A percentile compares a stretch with the other conserved stretches of the same genome.
phyloP scores from a whole-genome alignment of 805 yeast genomes.

The Debaryomyces castellii region DNA sequence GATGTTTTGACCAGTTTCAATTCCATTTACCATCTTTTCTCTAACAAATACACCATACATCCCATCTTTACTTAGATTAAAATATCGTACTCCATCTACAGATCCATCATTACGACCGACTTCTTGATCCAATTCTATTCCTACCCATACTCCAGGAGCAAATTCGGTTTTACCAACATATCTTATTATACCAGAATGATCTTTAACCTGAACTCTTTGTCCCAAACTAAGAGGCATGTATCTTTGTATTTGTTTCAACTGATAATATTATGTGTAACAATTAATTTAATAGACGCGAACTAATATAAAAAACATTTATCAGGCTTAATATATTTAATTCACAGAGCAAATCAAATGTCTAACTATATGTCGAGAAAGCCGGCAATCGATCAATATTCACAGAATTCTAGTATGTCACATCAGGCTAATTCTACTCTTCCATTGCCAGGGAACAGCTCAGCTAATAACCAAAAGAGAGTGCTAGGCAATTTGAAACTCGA shows the following conservation, averaged over 20 bases:
- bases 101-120: conserved; percentile 52
- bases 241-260: background rate
- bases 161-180: conserved; percentile 56
- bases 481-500: conserved; percentile 57
- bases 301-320: background rate
- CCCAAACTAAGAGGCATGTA: conserved; percentile 15
- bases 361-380: conserved; percentile 1
- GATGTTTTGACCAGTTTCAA: background rate
- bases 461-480: conserved; percentile 15
- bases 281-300: background rate
- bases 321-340: background rate
- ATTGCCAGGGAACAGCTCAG: conserved; percentile 7
- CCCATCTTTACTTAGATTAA: conserved; percentile 25
- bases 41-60: conserved; percentile 51
- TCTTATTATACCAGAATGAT: conserved; percentile 45
- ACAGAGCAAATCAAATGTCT: background rate
- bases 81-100: conserved; percentile 44
- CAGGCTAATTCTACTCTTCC: conserved; percentile 8
- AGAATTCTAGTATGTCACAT: conserved; percentile 7
- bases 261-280: background rate
- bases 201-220: conserved; percentile 34
- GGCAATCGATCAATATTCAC: conserved; percentile 1
- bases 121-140: conserved; percentile 42
- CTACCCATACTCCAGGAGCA: conserved; percentile 58
- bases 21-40: conserved; percentile 23